Conservation (phyloP, 1,139 yeast species). For the Yamadazyma jaroonii region DNA sequence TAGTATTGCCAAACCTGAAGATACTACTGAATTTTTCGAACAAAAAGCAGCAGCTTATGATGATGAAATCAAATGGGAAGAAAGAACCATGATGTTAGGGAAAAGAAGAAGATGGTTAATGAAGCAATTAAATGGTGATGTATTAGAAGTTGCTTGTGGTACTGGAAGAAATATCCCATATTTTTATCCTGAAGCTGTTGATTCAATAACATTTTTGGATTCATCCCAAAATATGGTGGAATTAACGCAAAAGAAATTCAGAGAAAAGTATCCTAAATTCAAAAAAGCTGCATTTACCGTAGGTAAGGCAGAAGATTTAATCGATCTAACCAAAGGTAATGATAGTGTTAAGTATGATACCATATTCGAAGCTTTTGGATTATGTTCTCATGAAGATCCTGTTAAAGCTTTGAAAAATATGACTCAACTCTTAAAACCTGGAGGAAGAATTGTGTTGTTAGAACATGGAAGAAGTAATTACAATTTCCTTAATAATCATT, state of each 20-base stretch:
- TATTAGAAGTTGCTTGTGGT: constrained; percentile 91
- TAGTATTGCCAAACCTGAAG: constrained; percentile 62
- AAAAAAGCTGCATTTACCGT: constrained; percentile 80
- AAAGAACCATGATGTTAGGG: constrained; percentile 77
- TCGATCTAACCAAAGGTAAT: constrained; percentile 46
- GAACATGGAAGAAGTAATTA: constrained; percentile 92
- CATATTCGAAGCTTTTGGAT: constrained; percentile 88
- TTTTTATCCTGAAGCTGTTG: constrained; percentile 55
- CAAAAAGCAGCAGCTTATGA: constrained; percentile 79
- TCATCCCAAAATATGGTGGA: constrained; percentile 84
- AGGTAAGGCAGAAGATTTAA: constrained; percentile 87
- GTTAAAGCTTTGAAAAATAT: constrained; percentile 76
- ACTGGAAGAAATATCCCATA: constrained; percentile 91
- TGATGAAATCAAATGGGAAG: constrained; percentile 81
- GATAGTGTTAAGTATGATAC: constrained; percentile 73
- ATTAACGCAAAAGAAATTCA: constrained; percentile 72
- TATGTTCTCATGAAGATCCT: constrained; percentile 95
- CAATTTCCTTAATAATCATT: constrained; percentile 70
- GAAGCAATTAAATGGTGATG: constrained; percentile 81
- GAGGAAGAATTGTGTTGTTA: constrained; percentile 82
- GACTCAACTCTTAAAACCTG: constrained; percentile 71
- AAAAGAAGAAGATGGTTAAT: constrained; percentile 80
- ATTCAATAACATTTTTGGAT: constrained; percentile 81
- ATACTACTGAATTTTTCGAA: constrained; percentile 83
- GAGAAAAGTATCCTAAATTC: constrained; percentile 61